A percentile compares a stretch with the other conserved stretches of the same genome.
phyloP scores from a whole-genome alignment of 768 basidiomycete species.

The Kwoniella pini region DNA sequence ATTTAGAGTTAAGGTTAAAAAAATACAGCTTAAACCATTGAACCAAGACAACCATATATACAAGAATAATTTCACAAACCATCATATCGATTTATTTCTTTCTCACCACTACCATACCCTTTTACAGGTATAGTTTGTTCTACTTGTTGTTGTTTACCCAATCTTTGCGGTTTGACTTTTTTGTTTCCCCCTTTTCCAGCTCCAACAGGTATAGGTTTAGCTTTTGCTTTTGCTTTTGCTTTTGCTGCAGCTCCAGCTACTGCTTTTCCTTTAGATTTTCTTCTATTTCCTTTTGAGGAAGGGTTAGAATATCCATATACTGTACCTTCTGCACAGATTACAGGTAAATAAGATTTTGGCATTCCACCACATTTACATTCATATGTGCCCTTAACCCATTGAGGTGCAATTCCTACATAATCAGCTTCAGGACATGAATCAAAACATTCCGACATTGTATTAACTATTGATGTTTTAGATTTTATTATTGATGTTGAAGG shows the following conservation, averaged over 20 bases:
- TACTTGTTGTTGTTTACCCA: background rate
- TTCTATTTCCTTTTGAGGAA: background rate
- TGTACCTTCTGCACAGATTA: constrained; percentile 3
- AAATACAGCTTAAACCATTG: too few relatives aligned
- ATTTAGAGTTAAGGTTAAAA: too few relatives aligned
- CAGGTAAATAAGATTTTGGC: background rate
- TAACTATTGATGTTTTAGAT: background rate
- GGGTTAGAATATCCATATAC: constrained; percentile 5
- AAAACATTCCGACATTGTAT: background rate
- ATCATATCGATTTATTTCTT: background rate
- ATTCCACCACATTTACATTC: constrained; percentile 11
- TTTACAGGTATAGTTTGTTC: background rate
- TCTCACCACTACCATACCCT: background rate
- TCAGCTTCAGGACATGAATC: constrained; percentile 1
- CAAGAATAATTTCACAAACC: too few relatives aligned
- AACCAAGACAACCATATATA: too few relatives aligned
- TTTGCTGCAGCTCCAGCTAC: background rate
- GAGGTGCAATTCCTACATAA: background rate
- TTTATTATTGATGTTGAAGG: background rate
- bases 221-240: background rate
- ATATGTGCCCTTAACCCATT: constrained; percentile 1
- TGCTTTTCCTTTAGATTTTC: background rate
- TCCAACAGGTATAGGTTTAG: too few relatives aligned
- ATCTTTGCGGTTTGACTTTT: constrained; percentile 4
- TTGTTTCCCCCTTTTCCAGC: background rate